These are phyloP conservation scores for Trichoderma sp. DNA, from an alignment of 2,329 filamentous ascomycete species.

Conservation along the genomic window DNA sequence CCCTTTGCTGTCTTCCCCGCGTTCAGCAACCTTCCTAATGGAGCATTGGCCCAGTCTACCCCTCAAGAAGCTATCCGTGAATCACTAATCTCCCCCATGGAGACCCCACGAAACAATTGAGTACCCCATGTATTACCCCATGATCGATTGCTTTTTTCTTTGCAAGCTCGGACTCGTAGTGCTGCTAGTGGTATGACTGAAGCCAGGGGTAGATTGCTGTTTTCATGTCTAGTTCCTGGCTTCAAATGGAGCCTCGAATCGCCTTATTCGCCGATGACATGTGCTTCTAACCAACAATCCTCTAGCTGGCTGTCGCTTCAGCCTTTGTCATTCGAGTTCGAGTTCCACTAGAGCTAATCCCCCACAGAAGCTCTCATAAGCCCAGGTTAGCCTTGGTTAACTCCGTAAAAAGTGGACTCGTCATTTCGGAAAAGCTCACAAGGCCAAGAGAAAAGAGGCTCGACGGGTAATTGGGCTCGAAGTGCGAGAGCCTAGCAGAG, in stretches of 20 bases:
- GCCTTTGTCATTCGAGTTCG: not conserved
- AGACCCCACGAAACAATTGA: not conserved
- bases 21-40: constrained; percentile 6
- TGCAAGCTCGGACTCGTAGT: not conserved
- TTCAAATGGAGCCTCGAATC: not conserved
- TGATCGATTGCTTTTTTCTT: not conserved
- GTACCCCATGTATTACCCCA: not conserved
- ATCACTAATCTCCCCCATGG: not conserved
- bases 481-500: not conserved
- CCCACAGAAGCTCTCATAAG: not conserved
- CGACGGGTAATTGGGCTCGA: not conserved
- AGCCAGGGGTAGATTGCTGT: not conserved
- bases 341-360: not conserved
- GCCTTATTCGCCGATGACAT: not conserved
- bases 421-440: constrained; percentile 6
- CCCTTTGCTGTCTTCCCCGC: not conserved
- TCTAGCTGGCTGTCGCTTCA: not conserved
- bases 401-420: not conserved
- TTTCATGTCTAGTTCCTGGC: not conserved
- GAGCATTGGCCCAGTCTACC: not conserved
- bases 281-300: not conserved
- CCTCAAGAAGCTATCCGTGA: not conserved
- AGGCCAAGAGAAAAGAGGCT: not conserved
- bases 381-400: not conserved
- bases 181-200: not conserved